These are phyloP conservation scores for Paraurostyla sp. DNA, from an alignment of 73 alveolate species.

Conservation along the genomic window DNA sequence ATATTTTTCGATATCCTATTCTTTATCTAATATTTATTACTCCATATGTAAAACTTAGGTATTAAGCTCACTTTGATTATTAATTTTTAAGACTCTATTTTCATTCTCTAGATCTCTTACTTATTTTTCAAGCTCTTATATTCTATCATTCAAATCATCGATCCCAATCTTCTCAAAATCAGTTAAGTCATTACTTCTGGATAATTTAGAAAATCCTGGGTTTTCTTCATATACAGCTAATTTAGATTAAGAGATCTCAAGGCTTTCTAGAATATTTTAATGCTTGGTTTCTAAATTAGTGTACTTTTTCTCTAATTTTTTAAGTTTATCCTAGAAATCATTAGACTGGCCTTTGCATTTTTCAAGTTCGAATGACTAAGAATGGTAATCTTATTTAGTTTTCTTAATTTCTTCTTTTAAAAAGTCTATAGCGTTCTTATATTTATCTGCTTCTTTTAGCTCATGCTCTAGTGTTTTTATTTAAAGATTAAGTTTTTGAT, in stretches of 20 bases:
- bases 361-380: constrained; percentile 27
- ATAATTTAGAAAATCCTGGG: not conserved
- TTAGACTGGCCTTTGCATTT: not conserved
- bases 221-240: constrained; percentile 42
- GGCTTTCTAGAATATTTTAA: not conserved
- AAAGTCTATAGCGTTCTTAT: constrained; percentile 43
- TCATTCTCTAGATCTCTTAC: constrained; percentile 33
- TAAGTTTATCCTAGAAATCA: not conserved
- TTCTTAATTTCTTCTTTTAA: constrained; percentile 43
- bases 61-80: constrained; percentile 40
- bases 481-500: not conserved
- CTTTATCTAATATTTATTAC: not conserved
- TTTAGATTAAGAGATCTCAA: not conserved
- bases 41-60: constrained; percentile 38
- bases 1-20: not conserved
- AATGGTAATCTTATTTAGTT: constrained; percentile 14
- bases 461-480: constrained; percentile 33
- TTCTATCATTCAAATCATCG: constrained; percentile 25
- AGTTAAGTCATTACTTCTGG: not conserved
- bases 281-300: not conserved
- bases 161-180: not conserved
- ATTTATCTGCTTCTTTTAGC: not conserved
- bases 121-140: constrained; percentile 15
- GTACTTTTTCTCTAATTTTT: constrained; percentile 25
- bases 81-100: not conserved